Evolutionary conservation across 139 green algal genomes (phyloP).

Genomic region (Penium margaritaceum): DNA sequence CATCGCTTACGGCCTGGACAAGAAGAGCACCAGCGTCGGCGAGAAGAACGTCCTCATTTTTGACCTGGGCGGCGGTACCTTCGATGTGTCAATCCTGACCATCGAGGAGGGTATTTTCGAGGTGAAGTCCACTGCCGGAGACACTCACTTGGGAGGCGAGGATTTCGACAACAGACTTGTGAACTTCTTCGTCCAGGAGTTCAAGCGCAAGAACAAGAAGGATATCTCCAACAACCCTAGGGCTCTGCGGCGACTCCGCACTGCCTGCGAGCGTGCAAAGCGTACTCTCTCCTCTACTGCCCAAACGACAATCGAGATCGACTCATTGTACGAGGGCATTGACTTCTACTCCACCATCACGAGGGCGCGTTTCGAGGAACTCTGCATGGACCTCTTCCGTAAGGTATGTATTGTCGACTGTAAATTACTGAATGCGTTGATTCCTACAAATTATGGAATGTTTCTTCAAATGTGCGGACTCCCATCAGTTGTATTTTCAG

Average conservation of each 20-base stretch:
- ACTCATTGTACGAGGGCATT: conserved; percentile 90
- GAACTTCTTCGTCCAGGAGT: conserved; percentile 60
- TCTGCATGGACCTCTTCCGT: conserved; percentile 94
- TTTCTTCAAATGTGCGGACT: no score
- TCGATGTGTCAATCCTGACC: conserved; percentile 71
- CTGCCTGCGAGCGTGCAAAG: conserved; percentile 88
- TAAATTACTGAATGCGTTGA: no score
- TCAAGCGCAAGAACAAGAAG: conserved; percentile 77
- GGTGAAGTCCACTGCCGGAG: conserved; percentile 90
- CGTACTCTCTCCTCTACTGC: conserved; percentile 72
- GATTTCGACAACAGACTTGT: conserved; percentile 96
- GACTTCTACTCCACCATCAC: conserved; percentile 94
- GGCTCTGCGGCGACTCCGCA: conserved; percentile 70
- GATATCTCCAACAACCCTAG: conserved; percentile 77
- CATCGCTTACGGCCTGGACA: conserved; percentile 71
- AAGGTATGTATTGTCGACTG: no score
- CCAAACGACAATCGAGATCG: conserved; percentile 94
- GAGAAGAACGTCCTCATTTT: conserved; percentile 69
- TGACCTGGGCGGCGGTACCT: conserved; percentile 69
- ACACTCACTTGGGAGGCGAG: conserved; percentile 95
- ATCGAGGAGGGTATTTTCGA: conserved; percentile 97
- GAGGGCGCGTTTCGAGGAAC: conserved; percentile 93
- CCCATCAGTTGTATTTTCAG: no score
- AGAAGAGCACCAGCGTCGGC: conserved; percentile 4
- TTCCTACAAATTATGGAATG: no score